Evolutionary conservation across 805 yeast genomes (phyloP), one percentile per base, ranked within the genome.

Genomic region (Tetrapisispora phaffii): DNA sequence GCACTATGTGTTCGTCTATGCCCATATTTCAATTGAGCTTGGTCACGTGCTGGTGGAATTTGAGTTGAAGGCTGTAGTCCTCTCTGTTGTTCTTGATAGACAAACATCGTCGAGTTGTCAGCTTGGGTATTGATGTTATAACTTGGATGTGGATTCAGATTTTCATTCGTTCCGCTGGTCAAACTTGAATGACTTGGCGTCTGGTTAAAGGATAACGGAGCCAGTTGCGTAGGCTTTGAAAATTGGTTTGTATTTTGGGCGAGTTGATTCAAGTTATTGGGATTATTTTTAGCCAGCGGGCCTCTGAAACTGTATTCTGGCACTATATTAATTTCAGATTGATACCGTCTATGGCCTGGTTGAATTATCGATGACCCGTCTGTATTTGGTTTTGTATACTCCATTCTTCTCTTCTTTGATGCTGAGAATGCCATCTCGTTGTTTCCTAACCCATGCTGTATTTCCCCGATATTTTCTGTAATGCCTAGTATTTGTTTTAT

Each of bases 1-100:
- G 62, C 60, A 48, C 62, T 57, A 29, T 59, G 58, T 6, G 63
- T 48, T 39, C 63, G 51, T 46, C 59, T 50, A 40, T 60, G 65
- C 22, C 55, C 52, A 26, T n/a, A 15, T 26, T 34, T 28, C 13
- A 22, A n/a, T 12, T 22, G 7, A 12, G 3, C 7, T 33, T 10
- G 32, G 8, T 40, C 38, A 17, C 23, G 16, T 2, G 20, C 9
- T 3, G 21, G 17, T 33, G 22, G 37, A 4, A 31, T 21, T 22
- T 35, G 41, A 3, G 13, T 22, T 12, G 32, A 19, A 17, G 38
- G 36, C 12, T 41, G 38, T 24, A 33, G 28, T 6, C 31, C 32
- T 23, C 37, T 32, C 7, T 32, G 21, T 34, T 41, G 44, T n/a
- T 32, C 32, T 23, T 17, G 32, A 33, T 26, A 38, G 10, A 17